Percentiles rank a stretch among this genome's conserved stretches.
Evolutionary conservation across 306 rosid genomes (phyloP).

Genomic region (Lathyrus aphaca): DNA sequence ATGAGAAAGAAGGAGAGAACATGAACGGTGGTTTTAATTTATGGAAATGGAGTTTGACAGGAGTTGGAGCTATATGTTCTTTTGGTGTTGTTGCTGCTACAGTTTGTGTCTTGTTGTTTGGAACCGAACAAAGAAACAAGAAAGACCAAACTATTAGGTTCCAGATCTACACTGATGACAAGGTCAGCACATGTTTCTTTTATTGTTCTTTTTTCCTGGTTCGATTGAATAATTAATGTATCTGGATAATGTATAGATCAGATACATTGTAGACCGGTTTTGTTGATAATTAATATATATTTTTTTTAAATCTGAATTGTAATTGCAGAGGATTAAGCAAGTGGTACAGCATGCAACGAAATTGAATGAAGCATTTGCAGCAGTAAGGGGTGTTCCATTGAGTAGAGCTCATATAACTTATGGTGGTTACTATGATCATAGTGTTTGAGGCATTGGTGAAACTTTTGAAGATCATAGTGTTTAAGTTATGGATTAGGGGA

Average conservation of each 20-base stretch:
- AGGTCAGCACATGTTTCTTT: slow-evolving; percentile 51
- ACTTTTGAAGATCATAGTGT: slow-evolving; percentile 42
- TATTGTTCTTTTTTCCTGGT: neutral
- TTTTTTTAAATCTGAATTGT: neutral
- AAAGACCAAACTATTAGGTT: slow-evolving; percentile 58
- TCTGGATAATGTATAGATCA: too few species aligned
- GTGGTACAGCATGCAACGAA: slow-evolving; percentile 61
- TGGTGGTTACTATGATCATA: slow-evolving; percentile 62
- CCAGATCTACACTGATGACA: slow-evolving; percentile 69
- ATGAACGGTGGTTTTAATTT: slow-evolving; percentile 45
- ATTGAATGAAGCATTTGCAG: slow-evolving; percentile 70
- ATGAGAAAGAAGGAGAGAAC: slow-evolving; percentile 35
- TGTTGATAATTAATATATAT: neutral
- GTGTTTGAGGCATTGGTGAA: slow-evolving; percentile 36
- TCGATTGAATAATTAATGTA: too few species aligned
- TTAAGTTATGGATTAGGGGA: slow-evolving; percentile 29
- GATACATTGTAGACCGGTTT: neutral
- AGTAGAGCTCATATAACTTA: slow-evolving; percentile 67
- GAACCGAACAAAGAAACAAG: slow-evolving; percentile 60
- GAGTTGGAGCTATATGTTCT: slow-evolving; percentile 89
- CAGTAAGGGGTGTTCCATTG: slow-evolving; percentile 58
- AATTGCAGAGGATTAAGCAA: slow-evolving; percentile 62
- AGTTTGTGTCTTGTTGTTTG: slow-evolving; percentile 62
- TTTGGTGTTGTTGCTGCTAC: slow-evolving; percentile 89
- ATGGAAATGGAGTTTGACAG: slow-evolving; percentile 72